These are phyloP conservation scores for Aspergillus pseudoterreus DNA, from an alignment of 2,329 filamentous ascomycete species.

Conservation along the genomic window DNA sequence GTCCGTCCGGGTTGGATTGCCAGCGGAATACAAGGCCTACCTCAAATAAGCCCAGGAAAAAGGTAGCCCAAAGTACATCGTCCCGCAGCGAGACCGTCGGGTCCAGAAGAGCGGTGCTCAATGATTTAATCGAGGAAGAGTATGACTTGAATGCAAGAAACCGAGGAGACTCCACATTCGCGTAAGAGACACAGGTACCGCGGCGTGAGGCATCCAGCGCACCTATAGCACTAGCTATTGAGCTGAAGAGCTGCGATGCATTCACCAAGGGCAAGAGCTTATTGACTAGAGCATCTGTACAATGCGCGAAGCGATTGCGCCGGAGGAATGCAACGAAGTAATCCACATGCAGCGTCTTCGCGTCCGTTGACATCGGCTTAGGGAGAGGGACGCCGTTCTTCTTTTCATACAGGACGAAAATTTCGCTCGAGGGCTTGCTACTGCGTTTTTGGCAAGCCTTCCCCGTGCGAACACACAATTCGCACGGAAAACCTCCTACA, in stretches of 20 bases:
- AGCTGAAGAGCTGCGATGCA: conserved; percentile 1
- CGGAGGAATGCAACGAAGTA: conserved; percentile 1
- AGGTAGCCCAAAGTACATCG: conserved; percentile 5
- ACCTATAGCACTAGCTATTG: background rate
- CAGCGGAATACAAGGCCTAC: background rate
- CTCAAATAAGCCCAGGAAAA: conserved; percentile 6
- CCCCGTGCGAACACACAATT: background rate
- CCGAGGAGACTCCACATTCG: background rate
- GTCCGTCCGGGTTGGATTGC: background rate
- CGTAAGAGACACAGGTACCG: conserved; percentile 3
- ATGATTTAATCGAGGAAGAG: background rate
- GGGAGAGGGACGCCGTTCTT: background rate
- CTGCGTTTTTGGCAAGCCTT: background rate
- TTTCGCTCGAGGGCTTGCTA: background rate
- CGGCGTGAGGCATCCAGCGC: conserved; percentile 2
- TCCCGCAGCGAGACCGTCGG: background rate
- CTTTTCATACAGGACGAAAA: background rate
- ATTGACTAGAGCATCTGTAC: background rate
- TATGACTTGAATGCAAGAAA: conserved; percentile 2
- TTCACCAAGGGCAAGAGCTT: background rate
- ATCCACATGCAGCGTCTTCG: conserved; percentile 1
- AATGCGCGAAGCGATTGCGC: conserved; percentile 3
- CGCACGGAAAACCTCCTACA: conserved; percentile 1
- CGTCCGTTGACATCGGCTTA: background rate
- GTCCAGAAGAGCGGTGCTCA: background rate